phyloP scores from a whole-genome alignment of 345 rosid genomes.

The Excoecaria cochinchinensis region DNA sequence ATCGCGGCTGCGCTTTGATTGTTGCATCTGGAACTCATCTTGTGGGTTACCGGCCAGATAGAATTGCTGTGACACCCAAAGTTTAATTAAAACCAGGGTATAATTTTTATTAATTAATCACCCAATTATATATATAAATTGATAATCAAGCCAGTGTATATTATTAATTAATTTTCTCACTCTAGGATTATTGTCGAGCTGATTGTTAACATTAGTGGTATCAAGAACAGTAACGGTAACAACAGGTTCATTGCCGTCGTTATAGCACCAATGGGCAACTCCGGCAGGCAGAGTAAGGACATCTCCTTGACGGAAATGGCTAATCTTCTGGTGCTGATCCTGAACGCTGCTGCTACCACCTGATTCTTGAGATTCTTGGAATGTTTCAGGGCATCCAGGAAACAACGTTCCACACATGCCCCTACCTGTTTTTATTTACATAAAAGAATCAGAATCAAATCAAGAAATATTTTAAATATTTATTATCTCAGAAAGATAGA shows the following conservation, averaged over 20 bases:
- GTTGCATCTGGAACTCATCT: conserved; percentile 26
- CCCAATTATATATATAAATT: no score
- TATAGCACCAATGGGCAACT: conserved; percentile 52
- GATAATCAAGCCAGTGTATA: no score
- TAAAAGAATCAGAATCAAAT: no score
- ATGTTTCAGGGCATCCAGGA: conserved; percentile 74
- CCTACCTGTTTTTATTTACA: conserved; percentile 26
- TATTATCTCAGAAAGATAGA: no score
- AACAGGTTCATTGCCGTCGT: conserved; percentile 50
- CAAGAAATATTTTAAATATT: no score
- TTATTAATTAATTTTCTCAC: conserved; percentile 18
- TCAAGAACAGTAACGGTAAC: conserved; percentile 39
- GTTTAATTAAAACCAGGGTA: no score
- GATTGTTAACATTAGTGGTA: conserved; percentile 43
- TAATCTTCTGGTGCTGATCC: conserved; percentile 61
- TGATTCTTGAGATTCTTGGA: conserved; percentile 45
- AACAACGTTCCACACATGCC: conserved; percentile 42
- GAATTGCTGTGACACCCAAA: conserved; percentile 40
- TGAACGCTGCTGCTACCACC: conserved; percentile 21
- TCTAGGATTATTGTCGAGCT: conserved; percentile 64
- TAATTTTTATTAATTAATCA: no score
- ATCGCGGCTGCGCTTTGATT: no score
- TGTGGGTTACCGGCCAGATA: conserved; percentile 66
- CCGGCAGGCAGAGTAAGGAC: conserved; percentile 50
- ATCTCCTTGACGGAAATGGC: conserved; percentile 44